A percentile compares a stretch with the other conserved stretches of the same genome.
Conservation (phyloP, 164 flowering plant species). For the Malania oleifera region DNA sequence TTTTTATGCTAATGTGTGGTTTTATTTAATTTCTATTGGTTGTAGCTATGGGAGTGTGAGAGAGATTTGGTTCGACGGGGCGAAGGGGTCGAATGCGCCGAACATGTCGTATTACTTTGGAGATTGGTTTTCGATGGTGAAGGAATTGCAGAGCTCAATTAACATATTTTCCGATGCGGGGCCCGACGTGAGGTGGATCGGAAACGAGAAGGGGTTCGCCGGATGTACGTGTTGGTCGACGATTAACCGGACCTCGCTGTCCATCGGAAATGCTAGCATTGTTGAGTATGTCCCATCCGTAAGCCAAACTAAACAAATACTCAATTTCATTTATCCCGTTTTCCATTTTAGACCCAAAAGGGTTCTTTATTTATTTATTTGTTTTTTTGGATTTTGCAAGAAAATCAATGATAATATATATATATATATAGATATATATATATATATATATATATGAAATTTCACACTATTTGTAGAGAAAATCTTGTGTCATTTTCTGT, state of each 20-base stretch:
- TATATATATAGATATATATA: too few relatives aligned
- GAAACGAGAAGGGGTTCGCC: slow-evolving; percentile 74
- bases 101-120: slow-evolving; percentile 75
- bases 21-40: slow-evolving; percentile 3
- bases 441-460: too few relatives aligned
- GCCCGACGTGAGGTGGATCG: slow-evolving; percentile 86
- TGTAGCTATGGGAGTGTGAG: slow-evolving; percentile 68
- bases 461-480: too few relatives aligned
- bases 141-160: slow-evolving; percentile 73
- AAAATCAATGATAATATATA: too few relatives aligned
- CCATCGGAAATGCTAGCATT: slow-evolving; percentile 62
- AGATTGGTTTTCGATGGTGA: slow-evolving; percentile 90
- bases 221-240: slow-evolving; percentile 84
- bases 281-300: slow-evolving; percentile 52
- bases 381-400: too few relatives aligned
- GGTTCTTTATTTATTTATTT: too few relatives aligned
- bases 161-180: slow-evolving; percentile 95
- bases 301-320: too few relatives aligned
- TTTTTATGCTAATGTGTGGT: background rate
- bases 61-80: slow-evolving; percentile 98
- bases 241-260: slow-evolving; percentile 55
- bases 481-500: too few relatives aligned
- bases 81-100: slow-evolving; percentile 67
- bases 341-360: too few relatives aligned
- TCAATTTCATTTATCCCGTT: background rate